These are phyloP conservation scores for Hordeum pubiflorum DNA, from an alignment of 202 grass and related monocot genomes.

Conservation along the genomic window DNA sequence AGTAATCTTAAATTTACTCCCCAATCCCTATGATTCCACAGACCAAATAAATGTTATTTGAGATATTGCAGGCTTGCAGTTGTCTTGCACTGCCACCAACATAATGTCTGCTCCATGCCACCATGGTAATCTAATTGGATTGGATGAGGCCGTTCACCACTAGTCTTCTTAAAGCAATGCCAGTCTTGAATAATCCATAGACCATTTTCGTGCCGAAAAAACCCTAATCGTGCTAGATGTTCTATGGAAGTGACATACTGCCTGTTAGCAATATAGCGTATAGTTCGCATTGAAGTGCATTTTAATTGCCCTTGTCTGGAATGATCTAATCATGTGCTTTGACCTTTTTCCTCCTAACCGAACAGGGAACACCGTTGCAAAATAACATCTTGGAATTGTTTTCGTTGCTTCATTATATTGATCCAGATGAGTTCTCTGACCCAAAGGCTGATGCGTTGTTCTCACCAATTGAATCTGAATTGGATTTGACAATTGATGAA, in stretches of 20 bases:
- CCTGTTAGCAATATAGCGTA: background rate
- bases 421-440: constrained; percentile 55
- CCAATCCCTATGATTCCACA: background rate
- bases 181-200: background rate
- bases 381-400: constrained; percentile 56
- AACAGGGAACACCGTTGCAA: constrained; percentile 61
- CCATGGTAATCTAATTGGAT: background rate
- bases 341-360: background rate
- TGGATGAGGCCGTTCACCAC: background rate
- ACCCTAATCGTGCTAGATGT: background rate
- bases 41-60: background rate
- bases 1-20: background rate
- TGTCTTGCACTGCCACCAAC: background rate
- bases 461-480: constrained; percentile 25
- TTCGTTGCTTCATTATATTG: constrained; percentile 75
- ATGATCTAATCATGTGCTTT: background rate
- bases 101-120: background rate
- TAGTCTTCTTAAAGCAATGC: background rate
- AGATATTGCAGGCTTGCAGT: background rate
- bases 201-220: background rate
- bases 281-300: background rate
- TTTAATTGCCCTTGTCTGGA: background rate
- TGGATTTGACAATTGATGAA: constrained; percentile 33
- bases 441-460: constrained; percentile 50
- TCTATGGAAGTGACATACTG: background rate